Base-by-base conservation (phyloP, 1,284 basidiomycete species). In the Rhodotorula mucilaginosa region DNA sequence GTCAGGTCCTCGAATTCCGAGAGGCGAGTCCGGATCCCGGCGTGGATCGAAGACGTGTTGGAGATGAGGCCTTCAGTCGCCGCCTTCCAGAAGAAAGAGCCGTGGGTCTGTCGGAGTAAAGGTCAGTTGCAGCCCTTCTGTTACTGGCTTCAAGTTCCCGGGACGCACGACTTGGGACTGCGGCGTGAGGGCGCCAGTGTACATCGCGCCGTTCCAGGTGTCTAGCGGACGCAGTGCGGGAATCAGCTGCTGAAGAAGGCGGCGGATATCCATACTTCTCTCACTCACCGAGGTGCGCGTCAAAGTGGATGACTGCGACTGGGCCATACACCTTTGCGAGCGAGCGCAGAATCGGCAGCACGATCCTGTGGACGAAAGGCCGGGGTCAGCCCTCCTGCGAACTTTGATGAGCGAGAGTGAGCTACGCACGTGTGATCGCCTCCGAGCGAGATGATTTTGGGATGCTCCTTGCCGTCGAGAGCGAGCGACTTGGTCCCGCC, bases 81-180 rank as follows among this genome's bases (percentile, higher is more conserved):
- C 0, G 83, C 83, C 63, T 82, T 82, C 78, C 79, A 83, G 78
- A 84, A 84, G 79, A 82, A 83, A 65, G 79, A 81, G 7, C 82
- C 83, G 69, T 83, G 83, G 47, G 78, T 80, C 60, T 72, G 44
- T 34, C 34, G 34, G 34, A 34, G 34, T 34, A 34, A 1, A 18
- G 12, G 19, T 5, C 29, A n/a, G 34, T 26, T 34, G 49, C 31
- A 65, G 19, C 31, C 21, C 19, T 51, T 21, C 23, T 56, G 52
- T 26, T 4, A n/a, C 26, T 16, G 54, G 18, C 10, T 16, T 49
- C 19, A 23, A 23, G 59, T 23, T 26, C 2, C 21, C 51, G 16
- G 16, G 31, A 48, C 73, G 54, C 39, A 75, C 75, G 23, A 79
- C 67, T 26, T 67, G 68, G 13, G 76, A 74, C 46, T 76, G 68